These are phyloP conservation scores for Debaryomyces nepalensis DNA, from an alignment of 1,139 yeast species.

Conservation along the genomic window DNA sequence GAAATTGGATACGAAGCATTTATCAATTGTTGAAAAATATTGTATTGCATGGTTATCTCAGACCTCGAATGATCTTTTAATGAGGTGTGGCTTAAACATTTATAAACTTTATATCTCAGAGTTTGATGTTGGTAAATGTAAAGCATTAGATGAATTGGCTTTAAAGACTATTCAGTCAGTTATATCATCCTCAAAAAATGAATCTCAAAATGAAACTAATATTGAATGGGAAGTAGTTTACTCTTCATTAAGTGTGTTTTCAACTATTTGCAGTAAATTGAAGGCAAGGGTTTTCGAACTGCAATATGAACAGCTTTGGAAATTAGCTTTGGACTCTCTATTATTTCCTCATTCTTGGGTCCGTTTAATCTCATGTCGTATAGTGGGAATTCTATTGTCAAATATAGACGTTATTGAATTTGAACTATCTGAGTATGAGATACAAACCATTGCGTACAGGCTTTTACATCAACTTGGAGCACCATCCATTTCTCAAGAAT, in stretches of 20 bases:
- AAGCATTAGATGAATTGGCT: conserved; percentile 45
- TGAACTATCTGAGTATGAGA: conserved; percentile 37
- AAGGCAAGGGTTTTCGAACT: conserved; percentile 36
- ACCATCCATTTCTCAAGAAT: conserved; percentile 66
- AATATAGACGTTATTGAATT: conserved; percentile 43
- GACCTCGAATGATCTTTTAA: conserved; percentile 54
- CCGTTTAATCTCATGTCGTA: conserved; percentile 68
- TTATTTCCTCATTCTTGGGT: conserved; percentile 95
- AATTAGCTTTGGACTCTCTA: conserved; percentile 54
- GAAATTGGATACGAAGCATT: conserved; percentile 47
- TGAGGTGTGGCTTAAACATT: conserved; percentile 78
- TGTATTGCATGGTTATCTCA: conserved; percentile 72
- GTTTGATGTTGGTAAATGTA: conserved; percentile 48
- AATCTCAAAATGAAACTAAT: conserved; percentile 36
- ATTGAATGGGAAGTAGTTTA: conserved; percentile 80
- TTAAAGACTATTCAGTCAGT: conserved; percentile 40
- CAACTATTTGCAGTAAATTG: conserved; percentile 38
- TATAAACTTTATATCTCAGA: conserved; percentile 65
- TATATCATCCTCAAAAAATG: conserved; percentile 37
- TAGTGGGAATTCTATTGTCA: conserved; percentile 56
- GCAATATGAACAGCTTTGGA: conserved; percentile 52
- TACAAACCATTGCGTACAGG: conserved; percentile 71
- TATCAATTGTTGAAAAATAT: conserved; percentile 59
- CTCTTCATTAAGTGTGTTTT: conserved; percentile 61
- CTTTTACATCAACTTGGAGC: conserved; percentile 81